Evolutionary conservation across 306 rosid genomes (phyloP).

Genomic region (Lupinus albus): DNA sequence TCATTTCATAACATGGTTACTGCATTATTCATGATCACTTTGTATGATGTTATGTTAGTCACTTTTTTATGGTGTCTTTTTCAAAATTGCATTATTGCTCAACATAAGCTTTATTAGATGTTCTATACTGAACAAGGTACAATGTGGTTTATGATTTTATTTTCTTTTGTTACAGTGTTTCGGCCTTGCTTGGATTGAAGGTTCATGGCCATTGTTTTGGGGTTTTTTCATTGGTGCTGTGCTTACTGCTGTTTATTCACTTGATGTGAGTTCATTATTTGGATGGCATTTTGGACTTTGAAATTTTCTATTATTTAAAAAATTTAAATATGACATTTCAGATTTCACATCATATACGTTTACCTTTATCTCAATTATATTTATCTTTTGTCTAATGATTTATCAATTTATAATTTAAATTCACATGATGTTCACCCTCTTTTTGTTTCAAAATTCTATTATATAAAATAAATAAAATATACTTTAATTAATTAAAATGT

Average conservation of each 20-base stretch:
- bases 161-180: conserved; percentile 61
- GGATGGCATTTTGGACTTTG: conserved; percentile 1
- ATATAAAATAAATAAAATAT: too few relatives aligned
- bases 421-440: too few relatives aligned
- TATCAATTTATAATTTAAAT: too few relatives aligned
- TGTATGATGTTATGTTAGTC: not conserved
- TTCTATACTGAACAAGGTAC: not conserved
- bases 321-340: too few relatives aligned
- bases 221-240: conserved; percentile 66
- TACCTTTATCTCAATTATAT: too few relatives aligned
- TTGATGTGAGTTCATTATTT: conserved; percentile 57
- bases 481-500: too few relatives aligned
- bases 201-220: conserved; percentile 85
- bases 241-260: conserved; percentile 74
- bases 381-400: too few relatives aligned
- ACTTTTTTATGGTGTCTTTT: not conserved
- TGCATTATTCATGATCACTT: not conserved
- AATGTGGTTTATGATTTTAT: not conserved
- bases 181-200: conserved; percentile 69
- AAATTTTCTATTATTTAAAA: too few relatives aligned
- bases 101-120: not conserved
- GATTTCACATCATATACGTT: too few relatives aligned
- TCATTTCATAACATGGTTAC: not conserved
- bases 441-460: too few relatives aligned
- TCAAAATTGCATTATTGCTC: not conserved